Base-by-base conservation (phyloP, 495 filamentous ascomycete genomes). In the Lindgomyces ingoldianus region DNA sequence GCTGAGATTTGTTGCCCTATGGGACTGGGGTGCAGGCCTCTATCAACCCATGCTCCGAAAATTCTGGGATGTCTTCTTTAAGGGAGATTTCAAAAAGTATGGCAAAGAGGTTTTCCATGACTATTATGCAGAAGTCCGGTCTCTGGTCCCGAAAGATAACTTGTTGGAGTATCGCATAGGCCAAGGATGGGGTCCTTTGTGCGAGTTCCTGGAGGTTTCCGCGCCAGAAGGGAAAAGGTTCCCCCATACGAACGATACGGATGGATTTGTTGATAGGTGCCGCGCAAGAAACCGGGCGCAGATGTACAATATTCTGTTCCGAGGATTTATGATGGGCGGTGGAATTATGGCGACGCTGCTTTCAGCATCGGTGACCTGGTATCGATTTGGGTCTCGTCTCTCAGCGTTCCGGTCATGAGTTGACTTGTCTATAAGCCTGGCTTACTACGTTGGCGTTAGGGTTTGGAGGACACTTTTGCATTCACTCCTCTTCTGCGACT, bases 151-250 rank as follows among this genome's bases (percentile, higher is more conserved):
- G 10, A 77, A 69, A 79, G 82, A 73, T 77, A 84, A 76, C 68
- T 75, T 89, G 47, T 79, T 89, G 44, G 86, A 89, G 65, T 89
- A 85, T 75, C 79, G 81, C 67, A 82, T 89, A 64, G 79, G 80
- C 48, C 81, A 87, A 46, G 87, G 87, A 56, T 89, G 87, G 87
- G 83, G 71, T 25, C 86, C 86, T 10, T 78, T 90, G 18, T 88
- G 86, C 75, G 77, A 85, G 57, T 89, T 89, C 75, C 79, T 89
- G 0, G 85, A 82, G 39, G 80, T 84, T 55, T 76, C 80, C 4
- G 73, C 85, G 8, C 87, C 87, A 9, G 74, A 81, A 64, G 81
- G 79, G 26, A 67, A 70, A 62, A 71, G 72, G 29, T 82, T 81
- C 66, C 80, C 80, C 8, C 73, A 76, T 52, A 76, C 76, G 16